These are phyloP conservation scores for Galeopsis tetrahit DNA, from an alignment of 257 asterid species.

Conservation along the genomic window DNA sequence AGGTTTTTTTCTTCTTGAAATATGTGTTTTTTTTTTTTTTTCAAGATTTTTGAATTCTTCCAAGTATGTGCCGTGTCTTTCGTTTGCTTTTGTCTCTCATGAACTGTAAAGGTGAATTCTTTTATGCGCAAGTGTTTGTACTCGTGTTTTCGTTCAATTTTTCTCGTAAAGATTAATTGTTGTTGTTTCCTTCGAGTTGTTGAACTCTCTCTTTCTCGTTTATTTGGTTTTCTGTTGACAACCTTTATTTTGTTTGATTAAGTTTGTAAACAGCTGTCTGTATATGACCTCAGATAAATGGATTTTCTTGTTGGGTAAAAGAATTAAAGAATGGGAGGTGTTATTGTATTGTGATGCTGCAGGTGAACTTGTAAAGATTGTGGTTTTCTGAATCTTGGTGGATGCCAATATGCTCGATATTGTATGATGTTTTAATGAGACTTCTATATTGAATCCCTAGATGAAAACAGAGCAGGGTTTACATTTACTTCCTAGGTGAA, in stretches of 20 bases:
- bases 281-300: conserved; percentile 22
- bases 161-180: not conserved
- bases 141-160: not conserved
- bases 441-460: not conserved
- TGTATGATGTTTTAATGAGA: not conserved
- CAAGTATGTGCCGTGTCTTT: conserved; percentile 26
- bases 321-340: conserved; percentile 11
- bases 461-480: conserved; percentile 3
- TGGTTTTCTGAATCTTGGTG: conserved; percentile 32
- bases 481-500: conserved; percentile 15
- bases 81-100: conserved; percentile 18
- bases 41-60: conserved; percentile 31
- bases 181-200: not conserved
- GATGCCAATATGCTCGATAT: conserved; percentile 22
- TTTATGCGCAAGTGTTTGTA: not conserved
- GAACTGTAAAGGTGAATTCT: conserved; percentile 13
- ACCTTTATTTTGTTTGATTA: conserved; percentile 24
- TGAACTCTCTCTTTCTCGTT: not conserved
- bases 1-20: conserved; percentile 5
- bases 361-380: conserved; percentile 21
- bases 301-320: conserved; percentile 10
- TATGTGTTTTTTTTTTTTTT: not conserved
- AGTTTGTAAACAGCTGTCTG: conserved; percentile 5
- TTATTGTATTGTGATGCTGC: conserved; percentile 1
- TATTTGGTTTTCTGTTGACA: conserved; percentile 12